A percentile compares a stretch with the other conserved stretches of the same genome.
Evolutionary conservation across 345 rosid genomes (phyloP).

Genomic region (Excoecaria cochinchinensis): DNA sequence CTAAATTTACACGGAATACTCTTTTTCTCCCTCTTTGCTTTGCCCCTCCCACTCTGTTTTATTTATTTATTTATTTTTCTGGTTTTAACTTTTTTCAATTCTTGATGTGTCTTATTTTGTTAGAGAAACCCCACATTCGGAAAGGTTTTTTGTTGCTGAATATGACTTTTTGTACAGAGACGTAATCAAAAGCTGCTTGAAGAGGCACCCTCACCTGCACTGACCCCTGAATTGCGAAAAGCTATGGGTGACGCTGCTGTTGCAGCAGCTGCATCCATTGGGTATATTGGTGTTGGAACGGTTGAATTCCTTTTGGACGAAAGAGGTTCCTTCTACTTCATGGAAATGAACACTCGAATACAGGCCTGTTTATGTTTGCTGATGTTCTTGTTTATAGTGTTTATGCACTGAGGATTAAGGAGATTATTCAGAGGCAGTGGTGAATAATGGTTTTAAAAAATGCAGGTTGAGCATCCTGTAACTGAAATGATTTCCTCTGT

Average conservation of each 20-base stretch:
- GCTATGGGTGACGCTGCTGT: conserved; percentile 99
- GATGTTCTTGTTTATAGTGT: conserved; percentile 9
- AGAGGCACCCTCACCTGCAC: conserved; percentile 99
- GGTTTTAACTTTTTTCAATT: neutral
- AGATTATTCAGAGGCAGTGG: conserved; percentile 6
- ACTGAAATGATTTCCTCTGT: conserved; percentile 98
- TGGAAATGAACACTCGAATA: conserved; percentile 99
- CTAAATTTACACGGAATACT: neutral
- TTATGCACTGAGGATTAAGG: neutral
- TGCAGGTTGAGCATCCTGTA: conserved; percentile 97
- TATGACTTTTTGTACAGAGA: conserved; percentile 52
- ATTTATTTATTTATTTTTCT: neutral
- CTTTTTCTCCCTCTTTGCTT: neutral
- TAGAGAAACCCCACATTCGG: conserved; percentile 13
- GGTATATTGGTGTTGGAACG: conserved; percentile 96
- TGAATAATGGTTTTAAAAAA: conserved; percentile 10
- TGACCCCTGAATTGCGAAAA: conserved; percentile 88
- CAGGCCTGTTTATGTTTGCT: conserved; percentile 50
- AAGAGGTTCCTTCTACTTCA: conserved; percentile 95
- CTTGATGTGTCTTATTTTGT: neutral
- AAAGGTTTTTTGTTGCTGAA: conserved; percentile 21
- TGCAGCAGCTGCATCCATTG: conserved; percentile 98
- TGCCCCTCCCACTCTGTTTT: neutral
- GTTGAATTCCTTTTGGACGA: conserved; percentile 97
- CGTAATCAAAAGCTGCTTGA: conserved; percentile 94